Percentiles rank a stretch among this genome's conserved stretches.
These are phyloP conservation scores for Phaeolepiota aurea DNA, from an alignment of 768 basidiomycete genomes.

Conservation along the genomic window DNA sequence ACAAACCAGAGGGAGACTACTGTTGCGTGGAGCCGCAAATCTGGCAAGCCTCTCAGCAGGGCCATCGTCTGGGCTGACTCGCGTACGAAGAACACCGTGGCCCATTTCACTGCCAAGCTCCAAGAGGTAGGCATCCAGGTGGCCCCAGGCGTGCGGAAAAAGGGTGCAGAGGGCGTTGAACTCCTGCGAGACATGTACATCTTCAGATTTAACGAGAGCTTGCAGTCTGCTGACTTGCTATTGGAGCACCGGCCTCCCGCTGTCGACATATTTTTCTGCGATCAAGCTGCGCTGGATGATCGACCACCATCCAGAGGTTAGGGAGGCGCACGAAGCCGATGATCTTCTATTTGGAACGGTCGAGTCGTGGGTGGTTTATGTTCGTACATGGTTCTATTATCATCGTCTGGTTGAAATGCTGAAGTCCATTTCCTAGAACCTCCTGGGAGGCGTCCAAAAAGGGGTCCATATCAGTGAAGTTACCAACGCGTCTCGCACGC, in stretches of 20 bases:
- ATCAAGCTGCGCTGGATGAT: constrained; percentile 98
- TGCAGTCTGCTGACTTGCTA: neutral
- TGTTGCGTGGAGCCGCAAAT: constrained; percentile 85
- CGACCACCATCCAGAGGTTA: constrained; percentile 71
- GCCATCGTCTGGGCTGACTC: constrained; percentile 97
- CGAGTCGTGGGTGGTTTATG: constrained; percentile 94
- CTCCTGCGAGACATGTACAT: constrained; percentile 56
- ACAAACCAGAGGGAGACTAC: constrained; percentile 98
- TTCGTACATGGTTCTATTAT: constrained; percentile 22
- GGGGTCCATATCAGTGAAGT: constrained; percentile 85
- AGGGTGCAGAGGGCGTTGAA: constrained; percentile 60
- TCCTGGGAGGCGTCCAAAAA: constrained; percentile 66
- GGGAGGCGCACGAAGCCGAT: constrained; percentile 70
- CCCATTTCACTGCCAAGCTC: constrained; percentile 70
- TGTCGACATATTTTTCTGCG: constrained; percentile 97
- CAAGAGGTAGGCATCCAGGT: constrained; percentile 69
- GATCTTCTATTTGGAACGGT: constrained; percentile 89
- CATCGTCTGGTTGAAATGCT: neutral
- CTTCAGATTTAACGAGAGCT: constrained; percentile 5
- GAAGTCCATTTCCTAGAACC: constrained; percentile 41
- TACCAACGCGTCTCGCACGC: constrained; percentile 94
- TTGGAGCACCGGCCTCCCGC: constrained; percentile 78
- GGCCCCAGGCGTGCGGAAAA: constrained; percentile 53
- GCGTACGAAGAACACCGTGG: constrained; percentile 81
- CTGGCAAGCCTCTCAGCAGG: constrained; percentile 81